phyloP scores from a whole-genome alignment of 305 asterid species.

The Fraxinus dipetala region DNA sequence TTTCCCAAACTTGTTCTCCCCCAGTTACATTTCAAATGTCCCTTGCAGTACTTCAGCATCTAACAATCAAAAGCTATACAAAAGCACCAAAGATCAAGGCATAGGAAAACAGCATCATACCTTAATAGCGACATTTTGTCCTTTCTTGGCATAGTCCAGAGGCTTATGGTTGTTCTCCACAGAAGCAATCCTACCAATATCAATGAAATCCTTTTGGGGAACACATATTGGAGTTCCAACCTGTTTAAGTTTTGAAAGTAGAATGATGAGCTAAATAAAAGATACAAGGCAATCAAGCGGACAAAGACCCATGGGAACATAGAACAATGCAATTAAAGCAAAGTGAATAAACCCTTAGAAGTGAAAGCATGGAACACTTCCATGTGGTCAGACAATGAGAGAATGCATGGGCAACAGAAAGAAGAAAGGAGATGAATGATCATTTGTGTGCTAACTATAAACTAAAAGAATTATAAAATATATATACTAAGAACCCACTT shows the following conservation, averaged over 20 bases:
- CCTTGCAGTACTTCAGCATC: not conserved
- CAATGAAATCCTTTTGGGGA: constrained; percentile 74
- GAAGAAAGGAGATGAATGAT: not conserved
- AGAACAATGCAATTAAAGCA: not conserved
- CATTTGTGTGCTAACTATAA: not conserved
- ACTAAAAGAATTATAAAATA: not conserved
- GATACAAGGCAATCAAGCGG: not conserved
- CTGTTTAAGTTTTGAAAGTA: constrained; percentile 33
- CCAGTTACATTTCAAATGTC: not conserved
- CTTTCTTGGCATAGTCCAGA: constrained; percentile 89
- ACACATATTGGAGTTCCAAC: constrained; percentile 91
- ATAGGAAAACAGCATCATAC: constrained; percentile 40
- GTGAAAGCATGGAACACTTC: not conserved
- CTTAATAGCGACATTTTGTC: constrained; percentile 94
- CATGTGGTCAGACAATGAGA: not conserved
- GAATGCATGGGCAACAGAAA: not conserved
- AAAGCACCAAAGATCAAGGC: not conserved
- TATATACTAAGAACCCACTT: not conserved
- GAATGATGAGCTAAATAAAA: constrained; percentile 9
- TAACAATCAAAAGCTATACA: not conserved
- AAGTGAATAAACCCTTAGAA: not conserved
- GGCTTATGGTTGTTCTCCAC: constrained; percentile 89
- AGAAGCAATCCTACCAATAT: constrained; percentile 86
- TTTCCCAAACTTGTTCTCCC: not conserved
- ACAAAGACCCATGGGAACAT: not conserved